Base-by-base conservation (phyloP, 106 monocot genomes). In the Gastrodia elata region DNA sequence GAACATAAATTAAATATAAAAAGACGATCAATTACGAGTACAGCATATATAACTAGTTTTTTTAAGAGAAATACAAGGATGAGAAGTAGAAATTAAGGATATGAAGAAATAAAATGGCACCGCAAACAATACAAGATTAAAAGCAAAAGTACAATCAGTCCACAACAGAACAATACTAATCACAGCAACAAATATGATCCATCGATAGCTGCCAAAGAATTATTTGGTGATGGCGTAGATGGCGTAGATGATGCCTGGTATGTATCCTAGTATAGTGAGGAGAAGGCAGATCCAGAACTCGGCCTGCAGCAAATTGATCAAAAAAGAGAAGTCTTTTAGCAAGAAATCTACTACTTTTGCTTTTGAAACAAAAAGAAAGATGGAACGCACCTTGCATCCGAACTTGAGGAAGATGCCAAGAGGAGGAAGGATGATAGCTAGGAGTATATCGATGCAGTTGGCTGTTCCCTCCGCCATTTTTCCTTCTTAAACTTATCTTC, bases 361-460 rank as follows among this genome's bases (percentile, higher is more conserved):
- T 44, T 9, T 14, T 32, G 10, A 28, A 39, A 68, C 4, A 0
- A 0, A 68, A 34, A 20, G 16, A 2, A 39, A 69, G 11, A 22
- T 18, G 39, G 3, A 69, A 1, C 20, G 25, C 27, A 76, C 76
- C 76, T 76, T 76, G 69, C 76, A 76, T 0, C 69, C 68, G 39
- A 76, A 76, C 36, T 69, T 76, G 68, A 76, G 69, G 52, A 76
- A 76, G 30, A 76, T 69, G 8, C 76, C 76, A 1, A 76, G 52
- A 10, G 76, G 76, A 69, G 76, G 76, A 25, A 76, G 68, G 52
- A 76, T 69, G 36, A 76, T 69, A 6, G 76, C 76, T 38, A 76
- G 8, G 20, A 76, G 8, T 10, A 76, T 68, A 26, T 76, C 76
- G 20, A 76, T 25, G 20, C 76, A 76, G 37, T 68, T 76, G 26